These are phyloP conservation scores for Exophiala oligosperma DNA, from an alignment of 2,329 filamentous ascomycete species.

Conservation along the genomic window DNA sequence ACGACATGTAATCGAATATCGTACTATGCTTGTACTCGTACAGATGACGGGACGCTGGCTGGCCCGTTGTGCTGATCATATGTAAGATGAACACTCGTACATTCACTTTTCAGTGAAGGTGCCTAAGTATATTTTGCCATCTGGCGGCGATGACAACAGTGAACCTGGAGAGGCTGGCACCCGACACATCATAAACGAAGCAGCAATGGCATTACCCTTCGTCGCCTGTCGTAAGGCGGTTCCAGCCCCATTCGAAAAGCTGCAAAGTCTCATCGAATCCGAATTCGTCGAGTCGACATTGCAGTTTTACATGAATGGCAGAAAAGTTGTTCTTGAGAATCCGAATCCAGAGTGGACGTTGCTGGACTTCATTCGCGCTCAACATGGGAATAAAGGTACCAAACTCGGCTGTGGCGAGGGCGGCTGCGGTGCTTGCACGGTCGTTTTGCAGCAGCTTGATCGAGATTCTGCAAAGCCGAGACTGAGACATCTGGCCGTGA, in stretches of 20 bases:
- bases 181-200: too few relatives aligned
- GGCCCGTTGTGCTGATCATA: not conserved
- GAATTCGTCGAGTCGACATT: not conserved
- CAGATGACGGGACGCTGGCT: not conserved
- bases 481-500: slow-evolving; percentile 92
- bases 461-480: slow-evolving; percentile 75
- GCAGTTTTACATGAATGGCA: slow-evolving; percentile 95
- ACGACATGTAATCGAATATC: not conserved
- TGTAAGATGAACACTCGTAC: not conserved
- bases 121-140: too few relatives aligned
- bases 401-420: slow-evolving; percentile 97
- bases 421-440: slow-evolving; percentile 93
- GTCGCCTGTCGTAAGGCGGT: not conserved
- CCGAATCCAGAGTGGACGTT: slow-evolving; percentile 90
- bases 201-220: not conserved
- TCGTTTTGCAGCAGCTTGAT: slow-evolving; percentile 89
- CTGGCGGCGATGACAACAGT: too few relatives aligned
- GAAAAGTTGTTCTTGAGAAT: slow-evolving; percentile 78
- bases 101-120: too few relatives aligned
- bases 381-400: slow-evolving; percentile 83
- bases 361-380: slow-evolving; percentile 86
- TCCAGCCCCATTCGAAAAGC: not conserved
- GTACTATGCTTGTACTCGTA: not conserved
- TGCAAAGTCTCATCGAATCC: not conserved
- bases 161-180: too few relatives aligned